Evolutionary conservation across 2,329 filamentous ascomycete species (phyloP).

Genomic region (Colletotrichum spaethianum): DNA sequence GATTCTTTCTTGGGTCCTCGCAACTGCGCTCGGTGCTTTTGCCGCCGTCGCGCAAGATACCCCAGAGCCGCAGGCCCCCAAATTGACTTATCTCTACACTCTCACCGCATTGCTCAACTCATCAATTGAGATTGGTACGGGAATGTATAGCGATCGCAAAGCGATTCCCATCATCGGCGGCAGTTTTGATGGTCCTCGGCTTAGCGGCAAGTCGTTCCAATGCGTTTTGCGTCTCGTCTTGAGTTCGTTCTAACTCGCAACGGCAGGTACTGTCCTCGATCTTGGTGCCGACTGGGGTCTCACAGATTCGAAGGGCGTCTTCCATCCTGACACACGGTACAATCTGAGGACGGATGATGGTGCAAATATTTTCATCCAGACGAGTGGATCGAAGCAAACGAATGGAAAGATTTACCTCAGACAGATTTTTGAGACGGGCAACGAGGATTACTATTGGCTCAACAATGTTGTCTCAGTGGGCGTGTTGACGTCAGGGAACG

Average conservation of each 20-base stretch:
- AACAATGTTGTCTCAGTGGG: conserved; percentile 44
- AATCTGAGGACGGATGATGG: conserved; percentile 56
- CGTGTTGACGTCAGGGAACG: not conserved
- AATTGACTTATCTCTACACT: conserved; percentile 3
- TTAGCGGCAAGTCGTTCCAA: conserved; percentile 35
- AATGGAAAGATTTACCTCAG: conserved; percentile 47
- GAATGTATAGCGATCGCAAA: not conserved
- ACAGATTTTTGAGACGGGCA: conserved; percentile 52
- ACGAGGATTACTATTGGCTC: conserved; percentile 54
- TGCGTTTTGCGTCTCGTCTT: not conserved
- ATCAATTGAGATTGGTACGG: not conserved
- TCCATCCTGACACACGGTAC: conserved; percentile 57
- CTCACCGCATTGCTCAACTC: not conserved
- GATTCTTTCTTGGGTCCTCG: not conserved
- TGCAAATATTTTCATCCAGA: conserved; percentile 54
- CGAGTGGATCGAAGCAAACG: conserved; percentile 51
- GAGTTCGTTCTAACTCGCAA: not conserved
- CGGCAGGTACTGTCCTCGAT: not conserved
- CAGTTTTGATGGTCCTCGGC: conserved; percentile 52
- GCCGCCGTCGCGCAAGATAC: not conserved
- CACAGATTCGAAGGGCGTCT: conserved; percentile 52
- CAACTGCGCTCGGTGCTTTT: not conserved
- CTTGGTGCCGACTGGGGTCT: conserved; percentile 55
- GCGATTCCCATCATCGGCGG: conserved; percentile 54
- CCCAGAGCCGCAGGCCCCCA: not conserved